Base-by-base conservation (phyloP, 2,329 filamentous ascomycete species). In the Ceratocystis eucalypticola region DNA sequence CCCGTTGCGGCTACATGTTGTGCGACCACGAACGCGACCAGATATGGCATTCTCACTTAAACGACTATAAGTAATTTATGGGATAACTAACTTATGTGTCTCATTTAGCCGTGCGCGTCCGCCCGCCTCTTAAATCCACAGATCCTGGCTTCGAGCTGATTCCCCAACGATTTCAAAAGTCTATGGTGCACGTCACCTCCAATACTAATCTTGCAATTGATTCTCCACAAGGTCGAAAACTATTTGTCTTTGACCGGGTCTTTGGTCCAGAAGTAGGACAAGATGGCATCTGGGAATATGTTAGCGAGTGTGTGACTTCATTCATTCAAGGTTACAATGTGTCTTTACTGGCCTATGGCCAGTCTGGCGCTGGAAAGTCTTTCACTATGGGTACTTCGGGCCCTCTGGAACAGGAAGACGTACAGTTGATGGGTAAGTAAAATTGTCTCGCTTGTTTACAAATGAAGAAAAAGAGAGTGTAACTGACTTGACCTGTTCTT, bases 321-420 rank as follows among this genome's bases (percentile, higher is more conserved):
- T 99, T 99, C 71, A 80, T 94, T 1, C 91, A 96, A 74, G 94
- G 94, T 65, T 99, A 97, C 82, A 99, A 99, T 84, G 94, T 99
- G 67, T 99, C 94, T 2, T 85, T 99, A 62, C 80, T 99, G 71
- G 94, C 94, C 61, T 99, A 99, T 73, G 94, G 94, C 70, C 94
- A 99, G 79, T 99, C 94, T 33, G 94, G 94, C 66, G 91, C 94
- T 10, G 94, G 94, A 71, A 99, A 99, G 78, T 97, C 93, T 2
- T 97, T 96, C 74, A 99, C 94, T 0, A 99, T 99, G 94, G 94
- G 94, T 67, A 99, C 94, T 0, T 91, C 93, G 0, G 91, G 91
- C 3, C 90, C 92, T 1, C 76, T 76, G 25, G 92, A 96, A 72
- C 88, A 95, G 72, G 80, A 79, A 30, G 82, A 93, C 71, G 70